Evolutionary conservation across 1,139 yeast genomes (phyloP).

Genomic region (Meyerozyma elateridarum): DNA sequence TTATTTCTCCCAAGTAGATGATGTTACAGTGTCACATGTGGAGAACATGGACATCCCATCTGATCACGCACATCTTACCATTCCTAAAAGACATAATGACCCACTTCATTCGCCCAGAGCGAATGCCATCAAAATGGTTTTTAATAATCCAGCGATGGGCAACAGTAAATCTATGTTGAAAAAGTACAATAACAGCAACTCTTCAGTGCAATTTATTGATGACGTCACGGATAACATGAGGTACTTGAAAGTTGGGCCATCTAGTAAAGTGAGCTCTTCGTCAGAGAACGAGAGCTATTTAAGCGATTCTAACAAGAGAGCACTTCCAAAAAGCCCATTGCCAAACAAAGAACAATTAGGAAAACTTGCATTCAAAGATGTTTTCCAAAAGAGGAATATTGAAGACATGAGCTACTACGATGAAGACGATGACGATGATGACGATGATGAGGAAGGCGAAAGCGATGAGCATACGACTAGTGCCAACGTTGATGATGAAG

Average conservation of each 20-base stretch:
- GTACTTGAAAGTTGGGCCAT: background rate
- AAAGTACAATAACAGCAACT: background rate
- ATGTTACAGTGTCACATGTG: background rate
- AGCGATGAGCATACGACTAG: conserved; percentile 13
- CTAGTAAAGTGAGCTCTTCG: conserved; percentile 1
- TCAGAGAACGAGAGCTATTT: conserved; percentile 2
- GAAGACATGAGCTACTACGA: conserved; percentile 11
- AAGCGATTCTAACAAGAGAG: conserved; percentile 6
- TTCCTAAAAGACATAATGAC: background rate
- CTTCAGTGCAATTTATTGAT: conserved; percentile 20
- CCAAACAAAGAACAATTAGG: conserved; percentile 18
- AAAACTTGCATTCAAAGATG: conserved; percentile 28
- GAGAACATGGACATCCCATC: conserved; percentile 1
- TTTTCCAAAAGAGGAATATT: conserved; percentile 22
- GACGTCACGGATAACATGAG: background rate
- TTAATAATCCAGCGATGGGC: conserved; percentile 42
- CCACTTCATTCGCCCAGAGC: conserved; percentile 29
- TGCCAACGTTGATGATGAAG: conserved; percentile 9
- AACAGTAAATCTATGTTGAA: conserved; percentile 6
- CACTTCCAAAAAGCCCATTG: conserved; percentile 27
- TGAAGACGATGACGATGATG: conserved; percentile 13
- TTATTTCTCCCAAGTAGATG: conserved; percentile 11
- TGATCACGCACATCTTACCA: background rate
- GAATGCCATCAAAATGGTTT: conserved; percentile 42
- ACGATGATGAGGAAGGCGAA: conserved; percentile 16